phyloP scores from a whole-genome alignment of 2,329 filamentous ascomycete genomes.

The Colletotrichum lentis region DNA sequence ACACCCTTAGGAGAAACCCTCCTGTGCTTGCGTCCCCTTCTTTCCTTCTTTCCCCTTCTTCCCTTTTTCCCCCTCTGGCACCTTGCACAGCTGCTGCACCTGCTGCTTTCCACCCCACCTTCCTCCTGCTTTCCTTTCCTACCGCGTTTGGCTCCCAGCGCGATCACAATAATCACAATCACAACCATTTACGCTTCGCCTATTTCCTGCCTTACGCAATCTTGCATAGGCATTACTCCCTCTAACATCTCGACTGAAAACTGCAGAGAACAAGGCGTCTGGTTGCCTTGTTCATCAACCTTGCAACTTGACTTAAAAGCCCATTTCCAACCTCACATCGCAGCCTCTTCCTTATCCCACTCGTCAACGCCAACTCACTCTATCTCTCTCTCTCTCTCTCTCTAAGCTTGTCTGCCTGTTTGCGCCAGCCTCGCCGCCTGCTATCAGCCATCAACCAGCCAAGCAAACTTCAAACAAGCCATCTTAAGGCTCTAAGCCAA shows the following conservation, averaged over 20 bases:
- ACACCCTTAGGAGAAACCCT: conserved; percentile 18
- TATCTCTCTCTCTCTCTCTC: not conserved
- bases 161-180: conserved; percentile 25
- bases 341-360: not conserved
- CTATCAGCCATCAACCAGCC: not conserved
- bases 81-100: not conserved
- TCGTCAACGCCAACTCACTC: not conserved
- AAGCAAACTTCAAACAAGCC: not conserved
- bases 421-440: conserved; percentile 24
- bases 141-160: conserved; percentile 1
- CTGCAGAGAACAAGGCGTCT: conserved; percentile 30
- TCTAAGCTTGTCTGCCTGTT: conserved; percentile 11
- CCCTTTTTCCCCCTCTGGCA: not conserved
- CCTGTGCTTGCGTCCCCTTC: conserved; percentile 19
- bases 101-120: conserved; percentile 25
- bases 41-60: not conserved
- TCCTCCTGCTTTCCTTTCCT: conserved; percentile 14
- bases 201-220: conserved; percentile 13
- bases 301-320: conserved; percentile 29
- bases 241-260: conserved; percentile 15
- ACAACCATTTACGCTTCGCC: conserved; percentile 8
- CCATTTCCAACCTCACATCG: conserved; percentile 14
- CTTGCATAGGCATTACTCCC: conserved; percentile 12
- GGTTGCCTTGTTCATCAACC: conserved; percentile 21
- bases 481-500: no score